A percentile compares a stretch with the other conserved stretches of the same genome.
phyloP scores from a whole-genome alignment of 768 basidiomycete species.

The Sistotremastrum suecicum region DNA sequence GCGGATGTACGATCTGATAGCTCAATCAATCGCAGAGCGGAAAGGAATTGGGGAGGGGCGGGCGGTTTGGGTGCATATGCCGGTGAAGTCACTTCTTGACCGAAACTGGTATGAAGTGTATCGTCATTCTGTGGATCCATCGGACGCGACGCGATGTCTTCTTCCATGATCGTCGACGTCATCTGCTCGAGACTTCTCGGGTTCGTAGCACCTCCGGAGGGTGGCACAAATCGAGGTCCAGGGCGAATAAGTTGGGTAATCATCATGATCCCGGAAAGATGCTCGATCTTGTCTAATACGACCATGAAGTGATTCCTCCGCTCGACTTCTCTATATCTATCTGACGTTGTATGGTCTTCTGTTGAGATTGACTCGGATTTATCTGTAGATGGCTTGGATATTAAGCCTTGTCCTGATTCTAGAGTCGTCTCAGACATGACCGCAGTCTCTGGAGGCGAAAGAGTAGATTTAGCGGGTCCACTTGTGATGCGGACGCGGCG shows the following conservation, averaged over 20 bases:
- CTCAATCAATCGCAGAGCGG: conserved; percentile 81
- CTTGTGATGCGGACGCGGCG: conserved; percentile 33
- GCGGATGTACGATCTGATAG: conserved; percentile 52
- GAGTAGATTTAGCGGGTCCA: conserved; percentile 5
- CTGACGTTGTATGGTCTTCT: conserved; percentile 8
- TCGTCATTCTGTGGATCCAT: not conserved
- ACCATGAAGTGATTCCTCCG: conserved; percentile 60
- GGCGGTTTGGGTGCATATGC: not conserved
- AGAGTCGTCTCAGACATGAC: not conserved
- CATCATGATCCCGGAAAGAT: conserved; percentile 81
- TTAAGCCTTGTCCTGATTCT: conserved; percentile 2
- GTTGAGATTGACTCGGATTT: not conserved
- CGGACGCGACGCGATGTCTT: not conserved
- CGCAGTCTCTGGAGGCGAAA: conserved; percentile 1
- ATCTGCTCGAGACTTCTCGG: too few species aligned
- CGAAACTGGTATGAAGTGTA: not conserved
- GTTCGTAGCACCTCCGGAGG: too few species aligned
- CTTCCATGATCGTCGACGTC: too few species aligned
- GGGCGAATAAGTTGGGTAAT: conserved; percentile 69
- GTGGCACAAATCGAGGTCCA: conserved; percentile 2
- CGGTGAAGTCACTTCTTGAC: not conserved
- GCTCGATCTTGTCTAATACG: conserved; percentile 82
- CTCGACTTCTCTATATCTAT: conserved; percentile 7
- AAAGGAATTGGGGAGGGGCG: conserved; percentile 20
- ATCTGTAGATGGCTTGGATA: conserved; percentile 6